A percentile compares a stretch with the other conserved stretches of the same genome.
phyloP scores from a whole-genome alignment of 345 rosid genomes.

The Pugionium cornutum region DNA sequence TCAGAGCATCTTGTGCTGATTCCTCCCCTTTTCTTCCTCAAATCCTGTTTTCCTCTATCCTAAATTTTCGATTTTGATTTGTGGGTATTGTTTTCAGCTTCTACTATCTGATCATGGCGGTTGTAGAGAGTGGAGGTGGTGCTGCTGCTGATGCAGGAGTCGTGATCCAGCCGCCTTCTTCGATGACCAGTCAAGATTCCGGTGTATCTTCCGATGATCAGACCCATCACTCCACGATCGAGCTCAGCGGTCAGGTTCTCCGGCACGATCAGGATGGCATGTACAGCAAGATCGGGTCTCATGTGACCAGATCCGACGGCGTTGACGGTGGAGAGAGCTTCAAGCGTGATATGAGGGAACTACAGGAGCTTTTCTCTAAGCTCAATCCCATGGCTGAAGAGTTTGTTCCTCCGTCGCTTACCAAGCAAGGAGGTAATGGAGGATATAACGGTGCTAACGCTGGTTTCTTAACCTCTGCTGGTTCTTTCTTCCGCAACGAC shows the following conservation, averaged over 20 bases:
- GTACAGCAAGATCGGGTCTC: conserved; percentile 48
- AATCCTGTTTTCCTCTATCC: conserved; percentile 14
- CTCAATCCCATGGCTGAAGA: conserved; percentile 95
- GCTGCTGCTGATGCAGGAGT: conserved; percentile 41
- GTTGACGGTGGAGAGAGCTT: conserved; percentile 50
- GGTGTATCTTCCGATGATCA: conserved; percentile 50
- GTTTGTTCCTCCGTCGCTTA: conserved; percentile 82
- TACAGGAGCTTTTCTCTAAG: conserved; percentile 89
- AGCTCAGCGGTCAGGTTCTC: conserved; percentile 22
- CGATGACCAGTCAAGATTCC: conserved; percentile 47
- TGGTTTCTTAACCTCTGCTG: conserved; percentile 46
- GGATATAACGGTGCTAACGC: conserved; percentile 38
- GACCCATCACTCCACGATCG: conserved; percentile 42
- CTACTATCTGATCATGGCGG: conserved; percentile 52
- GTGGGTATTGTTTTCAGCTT: not conserved
- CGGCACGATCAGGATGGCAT: conserved; percentile 38
- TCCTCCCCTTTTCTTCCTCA: conserved; percentile 35
- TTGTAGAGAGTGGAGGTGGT: conserved; percentile 55
- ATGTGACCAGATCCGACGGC: conserved; percentile 46
- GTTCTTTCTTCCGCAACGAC: conserved; percentile 36
- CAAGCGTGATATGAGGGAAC: conserved; percentile 70
- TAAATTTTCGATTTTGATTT: conserved; percentile 5
- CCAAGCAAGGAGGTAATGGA: conserved; percentile 44
- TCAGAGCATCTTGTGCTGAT: conserved; percentile 43
- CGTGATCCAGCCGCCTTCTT: conserved; percentile 40